Base-by-base conservation (phyloP, 306 rosid species). In the Cucurbita moschata region DNA sequence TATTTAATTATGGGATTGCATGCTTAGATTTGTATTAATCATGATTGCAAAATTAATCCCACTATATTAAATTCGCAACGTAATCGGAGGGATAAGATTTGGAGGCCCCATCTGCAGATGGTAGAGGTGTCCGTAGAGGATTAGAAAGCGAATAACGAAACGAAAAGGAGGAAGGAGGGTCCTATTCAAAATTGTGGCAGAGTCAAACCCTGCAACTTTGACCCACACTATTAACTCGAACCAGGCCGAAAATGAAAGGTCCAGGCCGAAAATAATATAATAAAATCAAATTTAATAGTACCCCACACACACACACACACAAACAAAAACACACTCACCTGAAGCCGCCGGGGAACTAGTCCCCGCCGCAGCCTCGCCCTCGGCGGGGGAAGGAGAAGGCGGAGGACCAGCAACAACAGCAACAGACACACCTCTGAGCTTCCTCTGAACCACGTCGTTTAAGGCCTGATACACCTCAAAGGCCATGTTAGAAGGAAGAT, bases 191-290 rank as follows among this genome's bases (percentile, higher is more conserved):
- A 16, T 63, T 80, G 88, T 85, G 86, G 82, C 92, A 85, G 92
- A 80, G 86, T 67, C 88, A 88, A 88, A 81, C 76, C 82, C 92
- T 85, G 89, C 88, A 85, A 77, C 85, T 88, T 88, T 88, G 92
- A 88, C 92, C 84, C 79, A 83, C 77, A 84, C 82, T 78, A 77
- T 82, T 75, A 81, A 79, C 80, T 83, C 26, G 23, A 21, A 21
- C 23, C 23, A 21, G 23, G 23, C 23, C 23, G 23, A 21, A 21
- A 21, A 21, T 1, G 23, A 21, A 21, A 21, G 23, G 23, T 21
- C 23, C 23, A 1, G 23, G 23, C 23, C 23, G 23, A 21, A 21
- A 21, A 21, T 21, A 21, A 21, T 21, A 21, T 21, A 21, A 21
- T 21, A 21, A 21, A 21, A 66, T 66, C 2, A 19, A 66, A 59